Conservation (phyloP, 345 rosid species). For the Laguncularia racemosa region DNA sequence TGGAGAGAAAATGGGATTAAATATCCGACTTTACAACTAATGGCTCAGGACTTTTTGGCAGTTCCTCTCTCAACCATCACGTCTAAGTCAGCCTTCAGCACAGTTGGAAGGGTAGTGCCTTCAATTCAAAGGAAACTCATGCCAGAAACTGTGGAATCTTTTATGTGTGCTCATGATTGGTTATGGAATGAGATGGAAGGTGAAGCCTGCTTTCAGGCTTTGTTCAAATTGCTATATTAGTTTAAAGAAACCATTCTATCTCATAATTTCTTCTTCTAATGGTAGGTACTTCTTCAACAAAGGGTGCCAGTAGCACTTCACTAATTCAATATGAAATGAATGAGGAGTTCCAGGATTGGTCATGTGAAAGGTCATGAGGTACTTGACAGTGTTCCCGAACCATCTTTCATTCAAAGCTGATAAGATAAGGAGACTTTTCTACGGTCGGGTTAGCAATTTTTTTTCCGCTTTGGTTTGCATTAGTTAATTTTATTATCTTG, state of each 20-base stretch:
- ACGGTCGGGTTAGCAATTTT: too few species aligned
- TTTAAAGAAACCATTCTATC: not conserved
- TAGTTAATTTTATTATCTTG: too few species aligned
- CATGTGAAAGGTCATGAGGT: too few species aligned
- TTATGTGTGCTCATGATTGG: constrained; percentile 8
- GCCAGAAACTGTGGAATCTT: constrained; percentile 1
- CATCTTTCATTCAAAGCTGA: too few species aligned
- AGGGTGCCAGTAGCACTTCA: too few species aligned
- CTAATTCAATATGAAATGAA: constrained; percentile 7
- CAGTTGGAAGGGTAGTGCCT: constrained; percentile 4
- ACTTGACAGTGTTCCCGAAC: too few species aligned
- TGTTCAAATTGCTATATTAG: not conserved
- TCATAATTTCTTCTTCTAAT: too few species aligned
- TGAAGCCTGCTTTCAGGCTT: not conserved
- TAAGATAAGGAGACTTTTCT: too few species aligned
- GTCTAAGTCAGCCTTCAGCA: constrained; percentile 1
- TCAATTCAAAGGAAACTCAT: not conserved
- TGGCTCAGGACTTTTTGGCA: constrained; percentile 6
- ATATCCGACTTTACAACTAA: constrained; percentile 1
- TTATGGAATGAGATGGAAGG: constrained; percentile 1
- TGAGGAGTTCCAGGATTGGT: constrained; percentile 19
- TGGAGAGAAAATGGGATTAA: constrained; percentile 2
- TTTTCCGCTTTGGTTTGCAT: too few species aligned
- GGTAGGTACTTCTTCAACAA: too few species aligned
- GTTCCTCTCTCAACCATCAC: constrained; percentile 1